Base-by-base conservation (phyloP, 164 flowering plant genomes). In the Dillenia turbinata region DNA sequence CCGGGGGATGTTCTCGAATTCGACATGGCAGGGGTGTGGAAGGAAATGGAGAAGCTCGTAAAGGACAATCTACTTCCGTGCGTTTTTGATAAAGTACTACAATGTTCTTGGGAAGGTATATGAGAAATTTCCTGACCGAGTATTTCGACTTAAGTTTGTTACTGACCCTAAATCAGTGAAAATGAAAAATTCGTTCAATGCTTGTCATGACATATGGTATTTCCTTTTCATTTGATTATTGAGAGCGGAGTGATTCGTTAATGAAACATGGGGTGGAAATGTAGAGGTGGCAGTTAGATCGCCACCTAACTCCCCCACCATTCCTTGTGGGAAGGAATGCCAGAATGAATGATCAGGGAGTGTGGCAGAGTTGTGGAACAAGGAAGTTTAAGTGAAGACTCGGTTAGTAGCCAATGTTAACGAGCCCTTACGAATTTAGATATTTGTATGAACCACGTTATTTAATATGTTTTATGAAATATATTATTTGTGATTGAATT, bases 21-120 rank as follows among this genome's bases (percentile, higher is more conserved):
- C 10, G 83, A 85, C 75, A 82, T 82, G 81, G 81, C 80, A 74
- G 85, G 85, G 9, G 82, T 82, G n/a, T 85, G 85, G 85, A 72
- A 73, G 63, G 81, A 80, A 57, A 85, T 80, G 86, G 85, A 80
- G 71, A 75, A 72, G 60, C 82, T 82, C 16, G 80, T 80, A 2
- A 55, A 68, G 61, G 78, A 75, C 1, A 73, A 72, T 40, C 71
- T 77, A 5, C 81, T 80, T 12, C 67, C 49, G 87, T 84, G 73
- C 71, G 77, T 16, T 52, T 54, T 17, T 15, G 52, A 22, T 61
- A 45, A 10, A 14, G 26, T 26, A 26, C 5, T 26, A 26, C 3
- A 2, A 26, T 26, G 33, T 26, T 26, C 33, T 26, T 26, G 33
- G 5, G 33, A 26, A 26, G 33, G 5, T 26, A 2, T 26, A 26